Base-by-base conservation (phyloP, 805 yeast species). In the Komagataella pastoris region DNA sequence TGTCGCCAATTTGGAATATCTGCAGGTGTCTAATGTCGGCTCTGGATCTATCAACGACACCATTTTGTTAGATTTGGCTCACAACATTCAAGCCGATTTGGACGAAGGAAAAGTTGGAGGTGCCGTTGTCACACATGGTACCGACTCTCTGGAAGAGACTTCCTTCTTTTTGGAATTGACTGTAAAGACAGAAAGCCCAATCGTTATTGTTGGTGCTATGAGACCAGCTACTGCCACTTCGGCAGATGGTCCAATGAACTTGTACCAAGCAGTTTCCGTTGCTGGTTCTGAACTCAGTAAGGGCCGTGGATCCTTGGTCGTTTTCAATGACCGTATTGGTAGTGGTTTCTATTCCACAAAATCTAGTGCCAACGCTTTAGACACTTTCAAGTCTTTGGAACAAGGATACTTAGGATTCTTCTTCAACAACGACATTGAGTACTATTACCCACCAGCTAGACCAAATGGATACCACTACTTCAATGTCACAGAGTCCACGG, bases 131-230 rank as follows among this genome's bases (percentile, higher is more conserved):
- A 81, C 85, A 1, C 87, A 81, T 61, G 87, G 87, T n/a, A 81
- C 87, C 6, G 87, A 81, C 59, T 77, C 85, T 1, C 69, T 80
- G 68, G 81, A 82, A 50, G 87, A 81, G 60, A 80, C 87, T 6
- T 78, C 85, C 0, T 80, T 81, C 59, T 81, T 81, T 61, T 64
- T 81, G 45, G 83, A 80, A 54, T 65, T 75, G 51, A 72, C 79
- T 8, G 58, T 75, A 36, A 60, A 66, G 45, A 50, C 24, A 57
- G 66, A 56, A 46, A 53, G 79, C 52, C 86, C 86, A 3, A 75
- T 83, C 51, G 87, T 81, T 6, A 66, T 83, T 61, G 81, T 85
- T 49, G 89, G 89, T 1, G 77, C 85, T 5, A 83, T 83, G 89
- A 73, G 88, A 60, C 89, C 89, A 0, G 76, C 84, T 6, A 79